A percentile compares a stretch with the other conserved stretches of the same genome.
Conservation (phyloP, 768 basidiomycete genomes). For the Tricholoma hemisulphureum region DNA sequence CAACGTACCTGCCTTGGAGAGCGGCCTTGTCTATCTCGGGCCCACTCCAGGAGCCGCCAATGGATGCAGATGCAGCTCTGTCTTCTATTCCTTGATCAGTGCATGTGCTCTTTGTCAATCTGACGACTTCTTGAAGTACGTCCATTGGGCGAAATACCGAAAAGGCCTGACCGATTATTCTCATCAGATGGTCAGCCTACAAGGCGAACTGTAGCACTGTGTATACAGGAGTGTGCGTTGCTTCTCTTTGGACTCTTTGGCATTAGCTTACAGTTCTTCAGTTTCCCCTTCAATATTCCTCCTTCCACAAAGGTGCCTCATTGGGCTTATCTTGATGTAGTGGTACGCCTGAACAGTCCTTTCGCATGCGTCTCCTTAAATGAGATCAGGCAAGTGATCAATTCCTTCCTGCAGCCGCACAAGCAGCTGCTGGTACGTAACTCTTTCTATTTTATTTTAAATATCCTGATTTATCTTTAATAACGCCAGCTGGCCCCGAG, state of each 20-base stretch:
- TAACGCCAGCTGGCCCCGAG: constrained; percentile 30
- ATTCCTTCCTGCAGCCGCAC: constrained; percentile 35
- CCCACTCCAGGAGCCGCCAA: constrained; percentile 34
- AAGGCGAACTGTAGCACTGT: constrained; percentile 44
- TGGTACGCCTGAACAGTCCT: constrained; percentile 23
- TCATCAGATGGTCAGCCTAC: constrained; percentile 48
- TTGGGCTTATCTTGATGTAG: constrained; percentile 49
- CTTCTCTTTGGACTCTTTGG: neutral
- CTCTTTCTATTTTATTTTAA: no score
- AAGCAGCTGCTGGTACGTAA: constrained; percentile 21
- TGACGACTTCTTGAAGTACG: constrained; percentile 32
- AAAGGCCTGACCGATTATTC: neutral
- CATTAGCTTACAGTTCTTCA: constrained; percentile 12
- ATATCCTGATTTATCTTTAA: neutral
- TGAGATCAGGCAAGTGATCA: constrained; percentile 23
- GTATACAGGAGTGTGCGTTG: constrained; percentile 33
- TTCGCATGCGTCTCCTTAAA: neutral
- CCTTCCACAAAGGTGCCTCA: constrained; percentile 41
- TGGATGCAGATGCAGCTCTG: constrained; percentile 50
- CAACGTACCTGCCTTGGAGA: constrained; percentile 29
- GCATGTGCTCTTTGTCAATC: constrained; percentile 53
- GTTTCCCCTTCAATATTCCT: constrained; percentile 41
- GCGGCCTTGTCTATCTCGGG: constrained; percentile 35
- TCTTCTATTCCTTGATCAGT: constrained; percentile 51
- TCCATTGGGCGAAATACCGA: neutral